Percentiles rank a stretch among this genome's conserved stretches.
Conservation (phyloP, 2,329 filamentous ascomycete genomes). For the Conoideocrella luteorostrata region DNA sequence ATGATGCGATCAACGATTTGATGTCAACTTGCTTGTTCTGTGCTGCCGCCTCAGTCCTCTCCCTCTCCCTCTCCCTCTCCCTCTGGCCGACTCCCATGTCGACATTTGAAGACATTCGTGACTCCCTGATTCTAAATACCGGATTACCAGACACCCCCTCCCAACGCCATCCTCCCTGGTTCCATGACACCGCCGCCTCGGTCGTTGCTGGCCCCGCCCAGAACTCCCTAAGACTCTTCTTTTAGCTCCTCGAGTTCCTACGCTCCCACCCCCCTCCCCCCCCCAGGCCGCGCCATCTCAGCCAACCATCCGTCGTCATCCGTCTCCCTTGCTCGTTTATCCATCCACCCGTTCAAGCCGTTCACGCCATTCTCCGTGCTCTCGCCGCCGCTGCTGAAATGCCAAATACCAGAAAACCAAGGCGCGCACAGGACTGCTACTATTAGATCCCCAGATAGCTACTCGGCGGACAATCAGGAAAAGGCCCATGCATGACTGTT, state of each 20-base stretch:
- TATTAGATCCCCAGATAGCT: too few relatives aligned
- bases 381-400: too few relatives aligned
- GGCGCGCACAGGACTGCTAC: too few relatives aligned
- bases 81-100: not conserved
- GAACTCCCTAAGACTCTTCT: not conserved
- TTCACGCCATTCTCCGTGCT: too few relatives aligned
- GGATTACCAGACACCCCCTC: too few relatives aligned
- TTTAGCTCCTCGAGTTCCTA: too few relatives aligned
- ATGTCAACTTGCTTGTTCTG: too few relatives aligned
- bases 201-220: constrained; percentile 5
- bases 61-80: not conserved
- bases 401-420: too few relatives aligned
- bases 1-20: too few relatives aligned
- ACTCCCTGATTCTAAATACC: not conserved
- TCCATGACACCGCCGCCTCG: constrained; percentile 1
- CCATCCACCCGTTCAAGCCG: constrained; percentile 3
- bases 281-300: constrained; percentile 22
- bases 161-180: not conserved
- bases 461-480: not conserved
- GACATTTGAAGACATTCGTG: not conserved
- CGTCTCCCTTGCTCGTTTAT: constrained; percentile 12
- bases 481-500: constrained; percentile 2
- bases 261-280: constrained; percentile 5
- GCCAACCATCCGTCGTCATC: constrained; percentile 29
- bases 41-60: not conserved